A percentile compares a stretch with the other conserved stretches of the same genome.
These are phyloP conservation scores for Saraca asoca DNA, from an alignment of 331 rosid genomes.

Conservation along the genomic window DNA sequence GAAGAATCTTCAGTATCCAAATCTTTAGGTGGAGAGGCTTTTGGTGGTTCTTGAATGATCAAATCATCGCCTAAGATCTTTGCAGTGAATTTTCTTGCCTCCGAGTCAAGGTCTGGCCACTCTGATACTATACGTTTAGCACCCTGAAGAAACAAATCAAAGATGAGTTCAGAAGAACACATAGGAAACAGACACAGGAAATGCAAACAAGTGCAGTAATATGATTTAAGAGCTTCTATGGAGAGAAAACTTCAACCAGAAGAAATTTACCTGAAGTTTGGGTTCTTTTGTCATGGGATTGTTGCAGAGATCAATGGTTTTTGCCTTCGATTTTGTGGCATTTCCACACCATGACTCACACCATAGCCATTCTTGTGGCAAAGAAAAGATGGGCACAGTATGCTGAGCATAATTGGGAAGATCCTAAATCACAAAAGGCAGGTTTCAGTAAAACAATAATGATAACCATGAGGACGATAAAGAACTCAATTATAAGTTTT, in stretches of 20 bases:
- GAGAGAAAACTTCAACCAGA: conserved; percentile 18
- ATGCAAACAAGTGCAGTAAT: conserved; percentile 10
- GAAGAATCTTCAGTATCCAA: conserved; percentile 29
- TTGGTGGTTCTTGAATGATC: conserved; percentile 44
- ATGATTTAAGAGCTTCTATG: conserved; percentile 15
- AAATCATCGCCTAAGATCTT: conserved; percentile 68
- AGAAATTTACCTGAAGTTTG: conserved; percentile 75
- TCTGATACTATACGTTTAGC: conserved; percentile 89
- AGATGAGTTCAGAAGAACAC: background rate
- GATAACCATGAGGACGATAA: background rate
- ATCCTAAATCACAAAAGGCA: conserved; percentile 63
- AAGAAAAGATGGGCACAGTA: conserved; percentile 82
- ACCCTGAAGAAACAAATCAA: conserved; percentile 74
- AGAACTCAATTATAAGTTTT: background rate
- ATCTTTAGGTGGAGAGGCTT: conserved; percentile 44
- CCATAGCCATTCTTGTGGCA: conserved; percentile 99
- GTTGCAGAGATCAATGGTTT: conserved; percentile 98
- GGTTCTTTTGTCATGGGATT: conserved; percentile 99
- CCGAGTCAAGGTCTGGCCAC: conserved; percentile 93
- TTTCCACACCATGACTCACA: conserved; percentile 99
- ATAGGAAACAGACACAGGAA: background rate
- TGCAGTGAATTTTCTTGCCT: conserved; percentile 83
- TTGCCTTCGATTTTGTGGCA: conserved; percentile 92
- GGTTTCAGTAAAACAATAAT: conserved; percentile 29
- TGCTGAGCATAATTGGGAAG: conserved; percentile 99